Percentiles rank a stretch among this genome's conserved stretches.
These are phyloP conservation scores for Alisma plantagoaquatica DNA, from an alignment of 106 monocot species.

Conservation along the genomic window DNA sequence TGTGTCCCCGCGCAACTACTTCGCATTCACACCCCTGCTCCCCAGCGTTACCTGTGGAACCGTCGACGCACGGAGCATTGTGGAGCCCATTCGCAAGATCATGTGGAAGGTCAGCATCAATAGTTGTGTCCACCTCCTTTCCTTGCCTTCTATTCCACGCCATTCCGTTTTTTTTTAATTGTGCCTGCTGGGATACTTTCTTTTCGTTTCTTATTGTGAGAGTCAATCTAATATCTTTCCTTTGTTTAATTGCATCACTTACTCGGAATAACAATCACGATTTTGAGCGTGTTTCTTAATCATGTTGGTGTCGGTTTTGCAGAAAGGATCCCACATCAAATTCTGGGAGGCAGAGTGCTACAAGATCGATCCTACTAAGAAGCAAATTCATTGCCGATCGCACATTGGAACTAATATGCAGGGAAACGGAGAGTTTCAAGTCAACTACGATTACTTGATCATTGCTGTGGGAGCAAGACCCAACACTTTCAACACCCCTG, in stretches of 20 bases:
- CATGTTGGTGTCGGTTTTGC: constrained; percentile 2
- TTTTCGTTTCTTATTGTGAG: neutral
- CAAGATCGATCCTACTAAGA: constrained; percentile 65
- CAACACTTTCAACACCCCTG: constrained; percentile 97
- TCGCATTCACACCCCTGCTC: constrained; percentile 66
- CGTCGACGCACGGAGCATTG: constrained; percentile 62
- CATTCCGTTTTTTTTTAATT: neutral
- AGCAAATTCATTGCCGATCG: constrained; percentile 52
- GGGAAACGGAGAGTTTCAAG: constrained; percentile 74
- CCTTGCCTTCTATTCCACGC: neutral
- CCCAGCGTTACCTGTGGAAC: constrained; percentile 79
- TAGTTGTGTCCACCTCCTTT: too few relatives aligned
- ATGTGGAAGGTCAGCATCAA: constrained; percentile 39
- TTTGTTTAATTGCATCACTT: neutral
- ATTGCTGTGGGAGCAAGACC: constrained; percentile 70
- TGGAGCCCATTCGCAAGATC: constrained; percentile 61
- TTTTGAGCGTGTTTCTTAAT: neutral
- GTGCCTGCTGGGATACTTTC: neutral
- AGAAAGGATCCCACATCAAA: constrained; percentile 56
- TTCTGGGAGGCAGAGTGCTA: constrained; percentile 86
- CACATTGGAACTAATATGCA: constrained; percentile 50
- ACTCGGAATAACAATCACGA: neutral
- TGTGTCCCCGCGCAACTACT: constrained; percentile 72
- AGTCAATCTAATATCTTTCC: neutral
- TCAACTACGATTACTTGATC: constrained; percentile 86